phyloP scores from a whole-genome alignment of 306 rosid species.

The Sicyos baderoa region DNA sequence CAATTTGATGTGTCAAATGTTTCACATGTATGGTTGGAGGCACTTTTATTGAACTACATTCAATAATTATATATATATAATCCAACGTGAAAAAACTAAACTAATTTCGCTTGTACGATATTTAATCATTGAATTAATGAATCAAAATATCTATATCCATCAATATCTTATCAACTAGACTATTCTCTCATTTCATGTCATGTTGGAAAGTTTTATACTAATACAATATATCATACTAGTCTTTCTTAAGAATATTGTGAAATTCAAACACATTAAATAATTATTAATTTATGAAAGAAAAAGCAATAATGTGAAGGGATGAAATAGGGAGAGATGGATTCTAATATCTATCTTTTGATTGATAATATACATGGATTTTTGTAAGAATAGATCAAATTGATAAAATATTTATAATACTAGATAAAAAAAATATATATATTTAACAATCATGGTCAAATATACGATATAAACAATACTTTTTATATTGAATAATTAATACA shows the following conservation, averaged over 20 bases:
- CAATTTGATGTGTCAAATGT: background rate
- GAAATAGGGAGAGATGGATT: too few species aligned
- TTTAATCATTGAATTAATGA: background rate
- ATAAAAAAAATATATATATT: too few species aligned
- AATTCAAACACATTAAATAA: background rate
- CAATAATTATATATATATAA: background rate
- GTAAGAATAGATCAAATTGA: too few species aligned
- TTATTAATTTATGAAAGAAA: background rate
- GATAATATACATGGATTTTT: too few species aligned
- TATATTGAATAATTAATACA: too few species aligned
- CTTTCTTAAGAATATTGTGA: background rate
- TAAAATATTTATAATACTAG: too few species aligned
- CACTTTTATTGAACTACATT: background rate
- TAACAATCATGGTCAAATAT: too few species aligned
- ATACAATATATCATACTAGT: background rate
- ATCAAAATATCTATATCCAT: too few species aligned
- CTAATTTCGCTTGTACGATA: background rate
- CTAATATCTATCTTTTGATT: too few species aligned
- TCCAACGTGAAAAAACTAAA: background rate
- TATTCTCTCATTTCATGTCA: background rate
- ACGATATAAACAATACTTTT: too few species aligned
- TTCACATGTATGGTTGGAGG: background rate
- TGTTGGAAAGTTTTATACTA: background rate
- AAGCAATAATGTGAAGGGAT: too few species aligned
- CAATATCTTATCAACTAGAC: too few species aligned